Evolutionary conservation across 2,329 filamentous ascomycete genomes (phyloP).

Genomic region (Thielaviopsis populi): DNA sequence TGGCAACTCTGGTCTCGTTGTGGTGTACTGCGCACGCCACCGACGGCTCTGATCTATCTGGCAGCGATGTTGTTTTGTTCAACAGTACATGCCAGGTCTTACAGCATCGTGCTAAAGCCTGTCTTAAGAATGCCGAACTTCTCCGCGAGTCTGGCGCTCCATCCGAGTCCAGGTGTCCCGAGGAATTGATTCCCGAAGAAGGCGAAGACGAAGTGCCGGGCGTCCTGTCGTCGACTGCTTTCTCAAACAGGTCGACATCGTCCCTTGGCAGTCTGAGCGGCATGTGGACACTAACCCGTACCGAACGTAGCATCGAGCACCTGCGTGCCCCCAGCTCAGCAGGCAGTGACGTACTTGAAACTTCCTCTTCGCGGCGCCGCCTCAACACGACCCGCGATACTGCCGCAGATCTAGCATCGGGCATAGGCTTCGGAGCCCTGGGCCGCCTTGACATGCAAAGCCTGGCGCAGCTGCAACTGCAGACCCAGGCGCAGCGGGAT

Average conservation of each 20-base stretch:
- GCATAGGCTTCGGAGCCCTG: conserved; percentile 18
- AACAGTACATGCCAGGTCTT: conserved; percentile 36
- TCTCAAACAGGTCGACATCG: conserved; percentile 20
- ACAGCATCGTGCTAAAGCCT: conserved; percentile 37
- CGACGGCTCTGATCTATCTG: conserved; percentile 23
- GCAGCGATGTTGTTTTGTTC: conserved; percentile 40
- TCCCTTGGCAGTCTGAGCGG: conserved; percentile 5
- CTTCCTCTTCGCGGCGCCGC: conserved; percentile 5
- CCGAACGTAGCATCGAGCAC: conserved; percentile 21
- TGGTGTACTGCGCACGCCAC: conserved; percentile 48
- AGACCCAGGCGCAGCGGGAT: conserved; percentile 1
- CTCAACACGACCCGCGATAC: neutral
- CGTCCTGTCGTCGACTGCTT: neutral
- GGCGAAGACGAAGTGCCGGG: conserved; percentile 23
- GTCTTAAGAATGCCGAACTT: conserved; percentile 35
- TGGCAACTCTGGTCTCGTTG: conserved; percentile 66
- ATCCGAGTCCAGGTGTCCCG: neutral
- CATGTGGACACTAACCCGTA: conserved; percentile 17
- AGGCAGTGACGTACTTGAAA: conserved; percentile 31
- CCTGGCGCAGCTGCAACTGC: conserved; percentile 12
- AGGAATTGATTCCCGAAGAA: conserved; percentile 12
- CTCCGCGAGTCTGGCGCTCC: conserved; percentile 23
- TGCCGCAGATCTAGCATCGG: conserved; percentile 1
- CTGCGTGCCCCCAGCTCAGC: conserved; percentile 34
- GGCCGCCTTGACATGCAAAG: conserved; percentile 12